Base-by-base conservation (phyloP, 1,284 basidiomycete genomes). In the Trametes versicolor region DNA sequence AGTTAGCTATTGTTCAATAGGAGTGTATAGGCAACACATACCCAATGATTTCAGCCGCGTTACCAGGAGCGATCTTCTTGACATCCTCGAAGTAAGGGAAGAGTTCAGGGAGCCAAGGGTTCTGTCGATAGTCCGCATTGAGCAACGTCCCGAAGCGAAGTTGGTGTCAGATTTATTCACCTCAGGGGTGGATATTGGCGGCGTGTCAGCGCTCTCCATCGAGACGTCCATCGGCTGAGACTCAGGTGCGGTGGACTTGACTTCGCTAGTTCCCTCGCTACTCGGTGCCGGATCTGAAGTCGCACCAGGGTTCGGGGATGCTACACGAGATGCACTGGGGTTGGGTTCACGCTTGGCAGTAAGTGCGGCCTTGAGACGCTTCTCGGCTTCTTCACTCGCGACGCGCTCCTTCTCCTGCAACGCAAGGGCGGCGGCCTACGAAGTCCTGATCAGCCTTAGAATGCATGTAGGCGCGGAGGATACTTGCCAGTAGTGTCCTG, bases 61-160 rank as follows among this genome's bases (percentile, higher is more conserved):
- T 86, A 21, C 83, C 82, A 39, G 93, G 91, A 7, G 90, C 85
- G 49, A 93, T 84, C 70, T 83, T 85, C 70, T 83, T 86, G 25
- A 94, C 82, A 39, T 92, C 88, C 15, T 91, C 86, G 70, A 96
- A 95, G 47, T 92, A 76, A 1, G 83, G 80, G 58, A 82, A 78
- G 6, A 96, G 81, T 69, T 91, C 87, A 4, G 91, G 88, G 50
- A 94, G 80, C 93, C 94, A 95, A 21, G 90, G 91, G 72, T 81
- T 87, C 89, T 92, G 72, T 17, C 13, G 19, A 60, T 12, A 23
- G 13, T 15, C 57, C 21, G 5, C 12, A 15, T 23, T 65, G 45
- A 62, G 43, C 47, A 19, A n/a, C 29, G 10, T 25, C 29, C 10
- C n/a, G 4, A 36, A 45, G 27, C 45, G 10, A 21, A 39, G 37